Evolutionary conservation across 768 basidiomycete species (phyloP), one percentile per base, ranked within the genome.

Genomic region (Podaxis carcinomalis): DNA sequence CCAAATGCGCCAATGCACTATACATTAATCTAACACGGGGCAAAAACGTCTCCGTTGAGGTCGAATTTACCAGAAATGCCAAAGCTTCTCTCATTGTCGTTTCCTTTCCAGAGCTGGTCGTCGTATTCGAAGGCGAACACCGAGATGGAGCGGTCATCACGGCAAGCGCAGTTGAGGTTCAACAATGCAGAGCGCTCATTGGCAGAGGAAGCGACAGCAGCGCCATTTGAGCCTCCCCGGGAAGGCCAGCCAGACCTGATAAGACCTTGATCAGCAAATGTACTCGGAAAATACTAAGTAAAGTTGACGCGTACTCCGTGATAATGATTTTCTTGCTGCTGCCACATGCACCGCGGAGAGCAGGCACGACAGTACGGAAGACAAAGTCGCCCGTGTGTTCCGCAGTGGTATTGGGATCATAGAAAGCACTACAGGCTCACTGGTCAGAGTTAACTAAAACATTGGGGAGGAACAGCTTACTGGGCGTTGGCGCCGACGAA

Each of bases 221-320:
- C 67, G 23, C 75, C 73, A 37, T 64, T 63, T 6, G 54, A 63
- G 5, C 60, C 51, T 2, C 77, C 77, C 28, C 74, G 69, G 5
- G 77, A 78, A 16, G 77, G 75, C 77, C 76, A 79, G 25, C 77
- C 77, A 32, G 75, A 72, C 65, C 75, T 76, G 44, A 19, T 44
- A 3, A 3, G 9, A 16, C 2, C n/a, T 9, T 16, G 14, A 44
- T 44, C n/a, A 44, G 42, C 16, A n/a, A 19, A 6, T 19, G 19
- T 7, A 4, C 19, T 19, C 19, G 19, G 9, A 19, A 16, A 9
- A 16, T n/a, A 21, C 19, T 7, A 19, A 44, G 27, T 27, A 27
- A 27, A 27, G 47, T 23, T 49, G 40, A 56, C 6, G n/a, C 70
- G 13, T 59, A 77, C 75, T 78, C 77, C 1, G 75, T 72, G 58